Conservation (phyloP, 371 early-diverging fungal species). For the Parasitella parasitica region DNA sequence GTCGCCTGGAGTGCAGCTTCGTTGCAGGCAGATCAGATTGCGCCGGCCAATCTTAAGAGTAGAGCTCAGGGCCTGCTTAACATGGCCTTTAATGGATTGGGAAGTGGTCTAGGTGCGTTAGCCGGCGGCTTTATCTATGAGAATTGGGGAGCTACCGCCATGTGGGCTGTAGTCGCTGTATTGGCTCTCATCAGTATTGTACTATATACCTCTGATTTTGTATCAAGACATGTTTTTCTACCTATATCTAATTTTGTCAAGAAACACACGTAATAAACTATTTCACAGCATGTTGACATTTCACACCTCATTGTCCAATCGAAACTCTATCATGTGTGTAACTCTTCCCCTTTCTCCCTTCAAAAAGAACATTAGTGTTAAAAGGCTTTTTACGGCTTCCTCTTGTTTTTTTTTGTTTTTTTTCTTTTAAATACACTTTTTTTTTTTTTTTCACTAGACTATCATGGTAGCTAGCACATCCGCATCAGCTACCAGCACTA, state of each 20-base stretch:
- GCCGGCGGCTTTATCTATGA: constrained; percentile 32
- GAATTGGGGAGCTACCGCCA: constrained; percentile 18
- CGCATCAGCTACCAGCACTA: neutral
- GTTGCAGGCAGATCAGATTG: constrained; percentile 35
- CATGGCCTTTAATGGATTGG: constrained; percentile 35
- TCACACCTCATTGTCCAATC: neutral
- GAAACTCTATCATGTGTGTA: neutral
- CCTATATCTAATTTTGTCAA: neutral
- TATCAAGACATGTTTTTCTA: neutral
- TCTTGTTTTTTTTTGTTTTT: neutral
- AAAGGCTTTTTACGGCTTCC: no score
- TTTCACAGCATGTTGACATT: no score
- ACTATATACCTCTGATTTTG: constrained; percentile 8
- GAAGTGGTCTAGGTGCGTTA: constrained; percentile 31
- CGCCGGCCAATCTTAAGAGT: constrained; percentile 21
- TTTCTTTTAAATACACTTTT: neutral
- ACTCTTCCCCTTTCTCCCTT: neutral
- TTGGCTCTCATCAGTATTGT: constrained; percentile 19
- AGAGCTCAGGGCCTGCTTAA: constrained; percentile 38
- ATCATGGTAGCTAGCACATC: neutral
- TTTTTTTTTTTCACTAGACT: neutral
- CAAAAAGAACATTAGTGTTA: no score
- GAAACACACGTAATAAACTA: neutral
- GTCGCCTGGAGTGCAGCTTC: constrained; percentile 40
- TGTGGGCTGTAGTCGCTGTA: constrained; percentile 24